These are phyloP conservation scores for Mycena capillaripes DNA, from an alignment of 768 basidiomycete genomes.

Conservation along the genomic window DNA sequence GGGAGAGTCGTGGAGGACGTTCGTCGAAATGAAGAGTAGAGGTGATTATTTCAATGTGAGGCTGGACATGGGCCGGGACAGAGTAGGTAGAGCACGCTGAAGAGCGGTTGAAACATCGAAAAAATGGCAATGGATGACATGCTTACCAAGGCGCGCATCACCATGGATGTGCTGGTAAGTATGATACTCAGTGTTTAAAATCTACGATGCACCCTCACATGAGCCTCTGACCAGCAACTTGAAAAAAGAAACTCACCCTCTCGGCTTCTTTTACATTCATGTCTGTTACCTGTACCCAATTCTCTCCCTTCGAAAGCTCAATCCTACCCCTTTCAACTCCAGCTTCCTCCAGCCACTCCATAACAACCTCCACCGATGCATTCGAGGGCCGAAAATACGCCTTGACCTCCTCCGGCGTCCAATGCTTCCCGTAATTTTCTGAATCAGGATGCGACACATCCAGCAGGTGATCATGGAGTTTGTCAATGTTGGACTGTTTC, in stretches of 20 bases:
- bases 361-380: background rate
- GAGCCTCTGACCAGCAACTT: background rate
- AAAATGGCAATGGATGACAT: background rate
- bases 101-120: background rate
- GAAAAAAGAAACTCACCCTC: background rate
- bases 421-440: conserved; percentile 4
- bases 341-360: no score
- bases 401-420: conserved; percentile 8
- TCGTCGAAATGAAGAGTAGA: conserved; percentile 1
- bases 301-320: background rate
- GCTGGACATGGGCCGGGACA: background rate
- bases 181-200: background rate
- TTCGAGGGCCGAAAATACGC: background rate
- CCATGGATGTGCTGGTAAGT: background rate
- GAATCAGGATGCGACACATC: conserved; percentile 11
- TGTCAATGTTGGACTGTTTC: conserved; percentile 13
- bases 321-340: background rate
- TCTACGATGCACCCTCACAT: background rate
- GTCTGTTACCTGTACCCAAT: conserved; percentile 13
- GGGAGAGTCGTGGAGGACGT: background rate
- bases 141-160: background rate
- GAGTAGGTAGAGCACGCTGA: conserved; percentile 3
- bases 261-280: background rate
- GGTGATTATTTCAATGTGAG: conserved; percentile 9
- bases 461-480: background rate